A percentile compares a stretch with the other conserved stretches of the same genome.
Conservation (phyloP, 768 basidiomycete species). For the Suillus brevipes region DNA sequence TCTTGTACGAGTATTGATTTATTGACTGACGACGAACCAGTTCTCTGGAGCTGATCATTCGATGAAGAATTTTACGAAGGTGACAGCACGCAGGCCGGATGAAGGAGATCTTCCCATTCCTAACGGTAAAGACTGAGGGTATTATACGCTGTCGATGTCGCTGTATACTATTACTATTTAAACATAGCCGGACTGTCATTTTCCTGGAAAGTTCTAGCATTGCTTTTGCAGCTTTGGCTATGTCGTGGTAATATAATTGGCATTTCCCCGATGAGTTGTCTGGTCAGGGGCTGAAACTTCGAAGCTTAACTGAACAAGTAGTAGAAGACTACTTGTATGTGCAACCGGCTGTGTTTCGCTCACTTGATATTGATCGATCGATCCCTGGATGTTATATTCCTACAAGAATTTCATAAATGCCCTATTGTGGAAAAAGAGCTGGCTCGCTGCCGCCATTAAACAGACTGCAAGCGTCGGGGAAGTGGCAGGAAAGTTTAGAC, state of each 20-base stretch:
- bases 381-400: not conserved
- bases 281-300: not conserved
- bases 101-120: constrained; percentile 36
- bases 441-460: not conserved
- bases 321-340: not conserved
- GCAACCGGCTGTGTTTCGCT: not conserved
- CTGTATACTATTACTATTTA: constrained; percentile 2
- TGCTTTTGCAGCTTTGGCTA: not conserved
- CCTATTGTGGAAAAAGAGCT: not conserved
- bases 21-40: constrained; percentile 35
- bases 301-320: not conserved
- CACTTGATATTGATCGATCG: not conserved
- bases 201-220: not conserved
- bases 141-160: not conserved
- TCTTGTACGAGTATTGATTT: not conserved
- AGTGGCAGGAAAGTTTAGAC: not conserved
- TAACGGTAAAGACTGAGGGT: not conserved
- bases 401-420: not conserved
- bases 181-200: not conserved
- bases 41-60: constrained; percentile 66
- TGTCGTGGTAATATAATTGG: not conserved
- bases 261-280: not conserved
- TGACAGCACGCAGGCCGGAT: constrained; percentile 57
- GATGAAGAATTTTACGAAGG: constrained; percentile 69
- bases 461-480: not conserved